Evolutionary conservation across 2,329 filamentous ascomycete genomes (phyloP).

Genomic region (Xylariales sp.): DNA sequence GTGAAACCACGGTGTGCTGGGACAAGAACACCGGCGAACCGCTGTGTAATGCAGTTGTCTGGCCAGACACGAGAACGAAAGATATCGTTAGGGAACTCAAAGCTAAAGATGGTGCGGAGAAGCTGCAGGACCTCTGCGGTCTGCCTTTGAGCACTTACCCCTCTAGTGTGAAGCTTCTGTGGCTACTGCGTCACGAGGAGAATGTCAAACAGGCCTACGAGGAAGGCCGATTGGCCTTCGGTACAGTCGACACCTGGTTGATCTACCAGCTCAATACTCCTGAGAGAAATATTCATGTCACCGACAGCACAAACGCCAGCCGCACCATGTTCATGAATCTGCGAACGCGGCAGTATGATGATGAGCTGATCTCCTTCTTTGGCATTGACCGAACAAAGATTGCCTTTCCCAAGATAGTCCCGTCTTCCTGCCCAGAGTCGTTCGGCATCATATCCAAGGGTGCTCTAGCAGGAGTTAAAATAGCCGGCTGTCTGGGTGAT

Average conservation of each 20-base stretch:
- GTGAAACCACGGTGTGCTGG: constrained; percentile 85
- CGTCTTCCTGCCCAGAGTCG: constrained; percentile 68
- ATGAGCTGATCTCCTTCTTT: constrained; percentile 74
- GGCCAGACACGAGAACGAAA: constrained; percentile 80
- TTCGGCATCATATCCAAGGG: constrained; percentile 67
- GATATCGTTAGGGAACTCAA: constrained; percentile 73
- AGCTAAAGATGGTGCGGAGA: constrained; percentile 60
- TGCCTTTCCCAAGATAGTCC: constrained; percentile 75
- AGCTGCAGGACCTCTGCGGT: constrained; percentile 67
- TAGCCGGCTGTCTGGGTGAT: constrained; percentile 82
- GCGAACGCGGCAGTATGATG: constrained; percentile 73
- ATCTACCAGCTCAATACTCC: constrained; percentile 77
- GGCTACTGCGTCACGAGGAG: constrained; percentile 71
- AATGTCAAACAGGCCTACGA: constrained; percentile 72
- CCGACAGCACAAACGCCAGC: constrained; percentile 83
- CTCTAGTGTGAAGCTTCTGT: constrained; percentile 78
- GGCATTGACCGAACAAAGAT: constrained; percentile 65
- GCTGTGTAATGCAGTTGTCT: constrained; percentile 80
- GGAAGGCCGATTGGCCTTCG: constrained; percentile 71
- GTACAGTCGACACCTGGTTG: constrained; percentile 86
- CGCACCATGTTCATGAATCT: constrained; percentile 95
- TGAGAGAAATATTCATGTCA: constrained; percentile 65
- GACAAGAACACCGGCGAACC: constrained; percentile 76
- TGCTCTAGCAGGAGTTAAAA: constrained; percentile 62
- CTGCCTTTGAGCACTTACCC: constrained; percentile 86